Conservation (phyloP, 2,329 filamentous ascomycete genomes). For the Ascochyta rabiei region DNA sequence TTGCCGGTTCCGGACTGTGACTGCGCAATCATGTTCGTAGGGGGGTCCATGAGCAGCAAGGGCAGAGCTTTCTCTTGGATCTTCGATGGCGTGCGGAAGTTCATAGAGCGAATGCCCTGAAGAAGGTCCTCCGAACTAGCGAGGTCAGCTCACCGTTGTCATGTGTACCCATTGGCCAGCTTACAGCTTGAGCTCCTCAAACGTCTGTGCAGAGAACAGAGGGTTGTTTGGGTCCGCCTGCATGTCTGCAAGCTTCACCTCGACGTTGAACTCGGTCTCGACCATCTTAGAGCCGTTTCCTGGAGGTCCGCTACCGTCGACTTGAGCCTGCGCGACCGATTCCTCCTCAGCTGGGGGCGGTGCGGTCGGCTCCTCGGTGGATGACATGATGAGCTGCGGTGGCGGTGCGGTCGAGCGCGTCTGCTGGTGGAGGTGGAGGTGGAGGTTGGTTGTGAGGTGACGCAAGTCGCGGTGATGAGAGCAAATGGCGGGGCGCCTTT, state of each 20-base stretch:
- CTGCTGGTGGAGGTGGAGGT: conserved; percentile 16
- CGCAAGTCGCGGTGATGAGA: conserved; percentile 5
- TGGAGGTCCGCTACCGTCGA: conserved; percentile 55
- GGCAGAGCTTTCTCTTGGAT: conserved; percentile 96
- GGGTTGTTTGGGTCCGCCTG: conserved; percentile 87
- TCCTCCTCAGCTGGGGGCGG: conserved; percentile 14
- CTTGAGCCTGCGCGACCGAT: conserved; percentile 39
- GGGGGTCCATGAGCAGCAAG: conserved; percentile 83
- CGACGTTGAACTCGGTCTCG: conserved; percentile 84
- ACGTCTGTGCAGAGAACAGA: conserved; percentile 81
- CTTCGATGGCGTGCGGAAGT: conserved; percentile 94
- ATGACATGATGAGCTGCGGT: conserved; percentile 14
- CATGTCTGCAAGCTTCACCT: conserved; percentile 89
- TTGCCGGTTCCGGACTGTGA: conserved; percentile 99
- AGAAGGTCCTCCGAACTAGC: conserved; percentile 52
- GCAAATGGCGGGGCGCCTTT: conserved; percentile 5
- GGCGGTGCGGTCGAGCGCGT: conserved; percentile 1
- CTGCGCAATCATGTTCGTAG: conserved; percentile 93
- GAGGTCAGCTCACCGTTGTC: conserved; percentile 14
- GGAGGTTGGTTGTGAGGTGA: no score
- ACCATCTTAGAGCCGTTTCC: conserved; percentile 55
- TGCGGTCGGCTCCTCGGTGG: conserved; percentile 22
- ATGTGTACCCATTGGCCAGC: not conserved
- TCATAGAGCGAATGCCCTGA: conserved; percentile 76
- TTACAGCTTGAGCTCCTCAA: conserved; percentile 85